Evolutionary conservation across 2,329 filamentous ascomycete genomes (phyloP), one percentile per base, ranked within the genome.

Genomic region (Exophiala dermatitidis): DNA sequence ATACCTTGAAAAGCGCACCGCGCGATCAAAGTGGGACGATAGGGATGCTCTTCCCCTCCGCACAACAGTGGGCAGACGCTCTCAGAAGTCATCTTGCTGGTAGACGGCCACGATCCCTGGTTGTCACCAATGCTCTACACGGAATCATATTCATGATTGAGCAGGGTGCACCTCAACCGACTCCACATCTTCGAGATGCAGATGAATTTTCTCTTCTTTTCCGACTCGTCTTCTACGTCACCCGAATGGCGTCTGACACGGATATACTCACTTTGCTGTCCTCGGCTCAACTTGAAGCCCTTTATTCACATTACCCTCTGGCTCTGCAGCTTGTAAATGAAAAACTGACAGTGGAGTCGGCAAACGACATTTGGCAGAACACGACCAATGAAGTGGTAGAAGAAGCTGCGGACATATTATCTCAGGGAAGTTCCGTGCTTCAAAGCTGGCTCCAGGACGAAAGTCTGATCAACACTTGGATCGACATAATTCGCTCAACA

Each of bases 141-240:
- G 88, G 88, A 2, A 81, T 81, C 0, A 79, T 86, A 4, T 83
- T 85, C 59, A 70, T 95, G 2, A 74, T 85, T 0, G 66, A 71
- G 7, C 60, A 60, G 38, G 28, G 69, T 59, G 53, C 65, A 49
- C 53, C 66, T 19, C 46, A 57, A 38, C 53, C 64, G 12, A 28
- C 43, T 33, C 36, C 30, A 4, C 54, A 63, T 62, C 42, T 69
- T 28, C 57, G 67, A 78, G 90, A 95, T 65, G 73, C 77, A 3
- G 79, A 80, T 59, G 86, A 86, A 0, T 80, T 83, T 32, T 88
- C 88, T 1, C 74, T 86, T 50, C 82, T 88, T 1, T 80, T 88
- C 9, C 79, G 91, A 51, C 86, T 94, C 72, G 82, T 85, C 1
- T 75, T 85, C 46, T 95, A 90, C 66, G 78, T 82, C 0, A 74